Evolutionary conservation across 345 rosid genomes (phyloP), one percentile per base, ranked within the genome.

Genomic region (Brassica cretica): DNA sequence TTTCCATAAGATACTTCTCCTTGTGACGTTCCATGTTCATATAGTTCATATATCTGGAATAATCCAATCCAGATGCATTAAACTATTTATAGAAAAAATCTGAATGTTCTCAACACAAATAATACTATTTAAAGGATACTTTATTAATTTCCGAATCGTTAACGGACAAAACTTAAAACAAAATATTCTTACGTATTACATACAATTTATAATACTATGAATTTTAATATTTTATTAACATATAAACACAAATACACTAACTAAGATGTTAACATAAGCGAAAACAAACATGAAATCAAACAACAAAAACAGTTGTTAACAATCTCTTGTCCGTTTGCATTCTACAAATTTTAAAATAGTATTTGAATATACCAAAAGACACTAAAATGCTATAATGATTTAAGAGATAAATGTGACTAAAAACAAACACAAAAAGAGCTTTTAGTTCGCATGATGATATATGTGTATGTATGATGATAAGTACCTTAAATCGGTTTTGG

Each of bases 11-110:
- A 10, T 79, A 73, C 14, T 35, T 79, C 27, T 24, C 9, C 27
- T 79, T 79, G 33, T 62, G 74, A 35, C 6, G 60, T 51, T 79
- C 82, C 82, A 79, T 79, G 29, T 79, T 79, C 10, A 62, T 35
- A 53, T 79, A 79, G 60, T 73, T 74, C 71, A 79, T 19, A 49
- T 78, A 78, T 60, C 81, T 78, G 70, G 7, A 46, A 51, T 6
- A n/a, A 3, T 63, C 21, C 35, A n/a, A 15, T 53, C 11, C 56
- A 33, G 33, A 53, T 27, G 14, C 30, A 27, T 44, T 44, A 37
- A 24, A 25, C 19, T 9, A 24, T 24, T 71, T 21, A 3, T 1
- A 7, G 12, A 39, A 25, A 37, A 7, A 70, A 39, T 14, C 19
- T 11, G 65, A 58, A 33, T 12, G 51, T 11, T 18, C 8, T 51